Conservation (phyloP, 495 filamentous ascomycete genomes). For the Annulohypoxylon stygium region DNA sequence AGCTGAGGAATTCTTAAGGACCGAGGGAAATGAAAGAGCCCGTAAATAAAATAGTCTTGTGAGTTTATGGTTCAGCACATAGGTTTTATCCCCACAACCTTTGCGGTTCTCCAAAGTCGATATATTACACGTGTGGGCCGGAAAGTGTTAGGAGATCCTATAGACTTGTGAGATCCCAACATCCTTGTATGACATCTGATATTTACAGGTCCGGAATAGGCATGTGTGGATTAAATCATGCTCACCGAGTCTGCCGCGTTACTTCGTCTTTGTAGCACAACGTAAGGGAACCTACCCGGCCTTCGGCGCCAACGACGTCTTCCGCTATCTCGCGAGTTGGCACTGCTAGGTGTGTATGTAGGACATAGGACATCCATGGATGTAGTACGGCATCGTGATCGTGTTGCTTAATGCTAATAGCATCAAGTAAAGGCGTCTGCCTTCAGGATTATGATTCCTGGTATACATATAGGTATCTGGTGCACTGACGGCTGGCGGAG, state of each 20-base stretch:
- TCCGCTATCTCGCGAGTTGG: not conserved
- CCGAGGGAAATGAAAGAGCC: not conserved
- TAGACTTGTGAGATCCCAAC: not conserved
- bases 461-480: not conserved
- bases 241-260: slow-evolving; percentile 5
- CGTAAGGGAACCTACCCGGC: not conserved
- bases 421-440: not conserved
- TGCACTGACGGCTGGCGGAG: not conserved
- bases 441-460: not conserved
- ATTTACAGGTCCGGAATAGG: not conserved
- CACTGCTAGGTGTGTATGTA: slow-evolving; percentile 5
- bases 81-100: slow-evolving; percentile 16
- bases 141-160: not conserved
- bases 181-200: slow-evolving; percentile 4
- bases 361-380: not conserved
- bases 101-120: slow-evolving; percentile 1
- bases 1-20: not conserved
- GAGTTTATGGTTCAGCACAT: not conserved
- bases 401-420: not conserved
- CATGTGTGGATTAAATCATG: not conserved
- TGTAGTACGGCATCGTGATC: slow-evolving; percentile 1
- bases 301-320: not conserved
- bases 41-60: not conserved
- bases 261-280: slow-evolving; percentile 8
- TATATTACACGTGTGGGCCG: not conserved